Conservation (phyloP, 192 early-diverging fungal genomes). For the Rhizoclosmatium globosum region DNA sequence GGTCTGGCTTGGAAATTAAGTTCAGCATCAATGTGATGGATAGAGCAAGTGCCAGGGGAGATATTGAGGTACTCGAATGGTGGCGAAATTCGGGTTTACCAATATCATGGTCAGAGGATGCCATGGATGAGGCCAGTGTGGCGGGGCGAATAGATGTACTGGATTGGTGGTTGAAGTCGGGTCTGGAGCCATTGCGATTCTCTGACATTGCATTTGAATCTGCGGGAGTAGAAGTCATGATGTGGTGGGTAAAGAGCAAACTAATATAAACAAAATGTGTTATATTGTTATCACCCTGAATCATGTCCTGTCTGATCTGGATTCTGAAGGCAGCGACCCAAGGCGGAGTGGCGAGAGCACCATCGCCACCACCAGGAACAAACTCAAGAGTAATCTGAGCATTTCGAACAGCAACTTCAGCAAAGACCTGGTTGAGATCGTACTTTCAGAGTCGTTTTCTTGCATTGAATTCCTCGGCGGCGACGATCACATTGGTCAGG, state of each 20-base stretch:
- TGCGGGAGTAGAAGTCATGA: background rate
- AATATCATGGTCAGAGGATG: background rate
- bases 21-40: background rate
- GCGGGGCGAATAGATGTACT: background rate
- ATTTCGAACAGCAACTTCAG: background rate
- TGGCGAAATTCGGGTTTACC: background rate
- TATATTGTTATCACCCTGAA: background rate
- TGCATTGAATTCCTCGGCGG: background rate
- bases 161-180: background rate
- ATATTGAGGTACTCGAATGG: background rate
- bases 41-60: background rate
- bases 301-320: background rate
- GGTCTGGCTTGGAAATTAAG: background rate
- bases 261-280: background rate
- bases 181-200: background rate
- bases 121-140: constrained; percentile 8
- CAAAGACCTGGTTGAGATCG: background rate
- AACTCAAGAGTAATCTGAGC: background rate
- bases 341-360: background rate
- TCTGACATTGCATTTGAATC: background rate
- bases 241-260: background rate
- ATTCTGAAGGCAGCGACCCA: background rate
- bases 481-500: background rate
- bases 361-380: background rate
- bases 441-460: background rate